These are phyloP conservation scores for Penicillium sp. DNA, from an alignment of 2,329 filamentous ascomycete species.

Conservation along the genomic window DNA sequence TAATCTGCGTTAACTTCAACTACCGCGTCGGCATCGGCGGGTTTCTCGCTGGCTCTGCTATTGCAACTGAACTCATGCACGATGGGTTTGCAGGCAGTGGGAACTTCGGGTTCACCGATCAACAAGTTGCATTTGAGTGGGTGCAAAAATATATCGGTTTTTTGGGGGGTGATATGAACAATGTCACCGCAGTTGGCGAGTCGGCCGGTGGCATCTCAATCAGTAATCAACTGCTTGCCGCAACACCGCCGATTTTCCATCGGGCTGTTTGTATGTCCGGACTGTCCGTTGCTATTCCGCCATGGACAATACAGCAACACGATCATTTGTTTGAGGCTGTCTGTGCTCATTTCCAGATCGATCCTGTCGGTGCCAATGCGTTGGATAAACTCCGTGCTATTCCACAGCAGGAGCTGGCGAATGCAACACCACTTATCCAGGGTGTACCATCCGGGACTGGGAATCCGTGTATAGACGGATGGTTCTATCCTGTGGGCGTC, in stretches of 20 bases:
- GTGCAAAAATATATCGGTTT: constrained; percentile 36
- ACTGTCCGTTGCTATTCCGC: constrained; percentile 23
- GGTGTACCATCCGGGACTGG: constrained; percentile 29
- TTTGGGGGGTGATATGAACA: constrained; percentile 39
- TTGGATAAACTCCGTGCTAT: constrained; percentile 25
- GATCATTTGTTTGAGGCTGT: constrained; percentile 23
- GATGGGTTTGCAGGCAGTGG: constrained; percentile 29
- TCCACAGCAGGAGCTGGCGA: constrained; percentile 29
- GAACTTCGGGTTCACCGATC: constrained; percentile 48
- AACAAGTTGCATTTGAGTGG: constrained; percentile 39
- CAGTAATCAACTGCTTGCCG: constrained; percentile 28
- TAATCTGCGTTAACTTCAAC: constrained; percentile 32
- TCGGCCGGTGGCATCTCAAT: constrained; percentile 34
- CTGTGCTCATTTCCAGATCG: constrained; percentile 27
- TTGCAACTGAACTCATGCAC: constrained; percentile 19
- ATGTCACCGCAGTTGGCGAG: constrained; percentile 35
- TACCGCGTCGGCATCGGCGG: constrained; percentile 33
- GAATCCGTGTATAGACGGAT: constrained; percentile 31
- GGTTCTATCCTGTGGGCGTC: constrained; percentile 23
- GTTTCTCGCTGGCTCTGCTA: constrained; percentile 24
- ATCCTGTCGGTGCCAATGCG: constrained; percentile 12
- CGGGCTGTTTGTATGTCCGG: constrained; percentile 33
- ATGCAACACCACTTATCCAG: constrained; percentile 28
- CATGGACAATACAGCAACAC: constrained; percentile 30
- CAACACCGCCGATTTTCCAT: constrained; percentile 24